Evolutionary conservation across 306 rosid genomes (phyloP).

Genomic region (Benincasa hispida): DNA sequence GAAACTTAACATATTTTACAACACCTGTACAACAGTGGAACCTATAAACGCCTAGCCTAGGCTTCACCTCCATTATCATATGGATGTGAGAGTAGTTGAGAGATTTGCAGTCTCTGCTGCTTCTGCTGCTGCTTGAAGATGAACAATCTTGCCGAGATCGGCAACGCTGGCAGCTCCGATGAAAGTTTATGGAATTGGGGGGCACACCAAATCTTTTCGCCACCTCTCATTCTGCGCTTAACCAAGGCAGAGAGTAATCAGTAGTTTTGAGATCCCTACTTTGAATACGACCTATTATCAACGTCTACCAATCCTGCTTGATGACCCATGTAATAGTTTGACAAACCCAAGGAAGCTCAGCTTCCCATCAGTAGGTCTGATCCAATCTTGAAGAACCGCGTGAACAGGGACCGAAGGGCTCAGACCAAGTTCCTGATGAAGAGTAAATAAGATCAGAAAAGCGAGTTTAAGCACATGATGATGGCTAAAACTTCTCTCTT

Average conservation of each 20-base stretch:
- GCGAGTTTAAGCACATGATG: not conserved
- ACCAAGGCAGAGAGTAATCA: not conserved
- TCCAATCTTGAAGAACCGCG: conserved; percentile 90
- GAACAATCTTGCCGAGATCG: not conserved
- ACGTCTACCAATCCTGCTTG: conserved; percentile 25
- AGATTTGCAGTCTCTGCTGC: not conserved
- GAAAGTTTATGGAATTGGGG: not conserved
- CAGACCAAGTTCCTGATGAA: conserved; percentile 75
- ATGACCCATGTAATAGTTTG: conserved; percentile 71
- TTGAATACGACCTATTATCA: not conserved
- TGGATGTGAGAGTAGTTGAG: not conserved
- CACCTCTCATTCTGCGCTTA: conserved; percentile 2
- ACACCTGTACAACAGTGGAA: not conserved
- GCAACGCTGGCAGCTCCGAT: not conserved
- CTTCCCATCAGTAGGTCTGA: conserved; percentile 85
- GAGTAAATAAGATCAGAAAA: not conserved
- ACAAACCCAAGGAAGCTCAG: conserved; percentile 88
- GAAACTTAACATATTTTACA: conserved; percentile 1
- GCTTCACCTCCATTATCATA: not conserved
- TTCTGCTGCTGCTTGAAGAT: not conserved
- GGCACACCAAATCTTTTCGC: not conserved
- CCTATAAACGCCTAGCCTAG: not conserved
- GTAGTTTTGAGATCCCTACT: not conserved
- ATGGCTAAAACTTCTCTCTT: not conserved
- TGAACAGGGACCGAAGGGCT: conserved; percentile 87